These are phyloP conservation scores for Diaporthe sp. DNA, from an alignment of 2,329 filamentous ascomycete species.

Conservation along the genomic window DNA sequence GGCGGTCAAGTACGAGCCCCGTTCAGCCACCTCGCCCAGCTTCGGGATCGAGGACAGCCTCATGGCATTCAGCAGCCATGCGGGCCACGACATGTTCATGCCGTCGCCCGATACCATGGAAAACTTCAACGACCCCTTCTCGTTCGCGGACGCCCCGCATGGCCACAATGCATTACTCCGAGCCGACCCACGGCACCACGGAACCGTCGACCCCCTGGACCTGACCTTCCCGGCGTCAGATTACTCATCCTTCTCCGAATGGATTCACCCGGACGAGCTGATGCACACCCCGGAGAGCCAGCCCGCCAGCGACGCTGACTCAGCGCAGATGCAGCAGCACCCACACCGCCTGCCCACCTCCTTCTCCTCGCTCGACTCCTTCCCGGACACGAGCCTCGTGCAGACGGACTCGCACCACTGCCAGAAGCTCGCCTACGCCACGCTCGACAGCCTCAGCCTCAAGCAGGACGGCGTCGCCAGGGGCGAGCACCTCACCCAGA, in stretches of 20 bases:
- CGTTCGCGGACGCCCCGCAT: conserved; percentile 37
- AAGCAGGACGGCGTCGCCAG: conserved; percentile 28
- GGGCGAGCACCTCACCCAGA: conserved; percentile 39
- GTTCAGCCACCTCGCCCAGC: conserved; percentile 24
- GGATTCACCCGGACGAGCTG: conserved; percentile 40
- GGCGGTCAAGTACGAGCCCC: conserved; percentile 38
- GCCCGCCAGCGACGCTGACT: conserved; percentile 31
- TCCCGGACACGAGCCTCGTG: conserved; percentile 32
- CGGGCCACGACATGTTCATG: conserved; percentile 38
- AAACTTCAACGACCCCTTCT: conserved; percentile 37
- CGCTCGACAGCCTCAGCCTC: conserved; percentile 38
- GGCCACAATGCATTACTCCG: conserved; percentile 28
- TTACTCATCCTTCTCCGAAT: conserved; percentile 40
- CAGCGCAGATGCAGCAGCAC: not conserved
- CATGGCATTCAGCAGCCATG: conserved; percentile 39
- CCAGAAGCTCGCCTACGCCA: conserved; percentile 39
- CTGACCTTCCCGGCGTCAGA: conserved; percentile 39
- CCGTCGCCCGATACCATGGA: conserved; percentile 38
- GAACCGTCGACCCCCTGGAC: conserved; percentile 39
- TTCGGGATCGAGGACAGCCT: conserved; percentile 40
- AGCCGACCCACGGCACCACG: conserved; percentile 29
- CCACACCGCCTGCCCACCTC: conserved; percentile 20
- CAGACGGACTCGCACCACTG: conserved; percentile 38
- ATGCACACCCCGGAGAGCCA: conserved; percentile 39
- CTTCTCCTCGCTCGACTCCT: conserved; percentile 34